Evolutionary conservation across 495 filamentous ascomycete genomes (phyloP), one percentile per base, ranked within the genome.

Genomic region (Aspergillus ellipticus): DNA sequence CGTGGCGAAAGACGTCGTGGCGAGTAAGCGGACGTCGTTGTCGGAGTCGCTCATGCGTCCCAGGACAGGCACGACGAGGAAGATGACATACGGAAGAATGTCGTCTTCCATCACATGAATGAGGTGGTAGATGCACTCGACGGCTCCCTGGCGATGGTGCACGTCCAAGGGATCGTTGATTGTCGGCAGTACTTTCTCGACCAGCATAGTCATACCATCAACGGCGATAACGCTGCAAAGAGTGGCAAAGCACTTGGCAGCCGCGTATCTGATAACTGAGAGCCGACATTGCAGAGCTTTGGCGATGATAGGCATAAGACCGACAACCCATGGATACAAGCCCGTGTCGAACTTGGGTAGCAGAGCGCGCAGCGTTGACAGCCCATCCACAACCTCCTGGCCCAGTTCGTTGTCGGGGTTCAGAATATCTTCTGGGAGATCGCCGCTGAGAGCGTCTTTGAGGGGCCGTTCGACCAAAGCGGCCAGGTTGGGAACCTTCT

Each of bases 31-130:
- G 50, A 97, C 85, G 63, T 97, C 92, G 61, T 92, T 92, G 70
- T 98, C 93, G 0, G 93, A 94, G 68, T 98, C 94, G 67, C 92
- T 97, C 94, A 98, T 98, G n/a, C 94, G 85, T 37, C 94, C 94
- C 50, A 98, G 81, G 4, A 98, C 93, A 3, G 94, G 94, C n/a
- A 97, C 93, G 43, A 98, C 93, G 52, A 98, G 82, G 83, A 98
- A 97, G 62, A 98, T 97, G 53, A 98, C 94, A 69, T 97, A 98
- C 8, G 94, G 94, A 17, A 98, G 75, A 54, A 98, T 97, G 47
- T 83, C 81, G 63, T 97, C 95, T 55, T 95, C 94, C 94, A 98
- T 98, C 52, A 97, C 93, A 63, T 95, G 88, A 61, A 97, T 97
- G 33, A 98, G 78, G 65, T 97, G 87, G 64, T 98, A 98, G 53